phyloP scores from a whole-genome alignment of 192 early-diverging fungal genomes.

The Coemansia sp. region DNA sequence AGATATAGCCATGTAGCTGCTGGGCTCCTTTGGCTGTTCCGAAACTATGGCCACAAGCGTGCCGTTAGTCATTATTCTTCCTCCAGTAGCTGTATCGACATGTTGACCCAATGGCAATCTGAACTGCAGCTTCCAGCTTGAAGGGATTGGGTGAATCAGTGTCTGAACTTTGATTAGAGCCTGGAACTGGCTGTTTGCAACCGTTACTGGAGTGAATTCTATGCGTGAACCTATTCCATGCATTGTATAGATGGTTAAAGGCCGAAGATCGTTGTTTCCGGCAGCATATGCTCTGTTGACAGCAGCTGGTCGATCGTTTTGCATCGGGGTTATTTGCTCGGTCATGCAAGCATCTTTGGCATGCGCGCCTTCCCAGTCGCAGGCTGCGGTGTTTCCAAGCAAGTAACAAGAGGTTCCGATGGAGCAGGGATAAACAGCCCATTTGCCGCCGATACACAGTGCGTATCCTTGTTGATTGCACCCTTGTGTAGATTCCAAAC shows the following conservation, averaged over 20 bases:
- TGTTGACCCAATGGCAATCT: slow-evolving; percentile 29
- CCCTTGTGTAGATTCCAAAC: slow-evolving; percentile 20
- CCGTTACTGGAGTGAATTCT: slow-evolving; percentile 22
- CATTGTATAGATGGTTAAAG: slow-evolving; percentile 22
- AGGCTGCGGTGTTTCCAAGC: slow-evolving; percentile 17
- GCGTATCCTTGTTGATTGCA: slow-evolving; percentile 34
- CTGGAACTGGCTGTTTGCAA: slow-evolving; percentile 8
- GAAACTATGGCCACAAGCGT: slow-evolving; percentile 20
- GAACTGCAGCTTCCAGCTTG: slow-evolving; percentile 25
- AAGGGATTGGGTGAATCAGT: slow-evolving; percentile 14
- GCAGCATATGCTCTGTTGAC: not conserved
- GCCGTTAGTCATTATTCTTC: slow-evolving; percentile 12
- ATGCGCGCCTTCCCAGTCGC: slow-evolving; percentile 33
- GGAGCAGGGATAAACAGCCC: slow-evolving; percentile 32
- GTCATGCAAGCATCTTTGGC: slow-evolving; percentile 7
- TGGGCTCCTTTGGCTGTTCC: not conserved
- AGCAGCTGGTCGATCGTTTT: not conserved
- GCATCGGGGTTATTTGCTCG: slow-evolving; percentile 3
- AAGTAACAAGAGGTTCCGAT: slow-evolving; percentile 35
- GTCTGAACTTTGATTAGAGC: slow-evolving; percentile 37
- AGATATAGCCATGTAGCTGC: slow-evolving; percentile 28
- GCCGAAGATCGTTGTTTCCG: slow-evolving; percentile 2
- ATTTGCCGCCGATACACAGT: slow-evolving; percentile 27
- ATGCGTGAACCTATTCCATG: slow-evolving; percentile 30
- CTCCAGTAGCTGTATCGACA: slow-evolving; percentile 3